Conservation (phyloP, 2,329 filamentous ascomycete genomes). For the Ophiostoma ips region DNA sequence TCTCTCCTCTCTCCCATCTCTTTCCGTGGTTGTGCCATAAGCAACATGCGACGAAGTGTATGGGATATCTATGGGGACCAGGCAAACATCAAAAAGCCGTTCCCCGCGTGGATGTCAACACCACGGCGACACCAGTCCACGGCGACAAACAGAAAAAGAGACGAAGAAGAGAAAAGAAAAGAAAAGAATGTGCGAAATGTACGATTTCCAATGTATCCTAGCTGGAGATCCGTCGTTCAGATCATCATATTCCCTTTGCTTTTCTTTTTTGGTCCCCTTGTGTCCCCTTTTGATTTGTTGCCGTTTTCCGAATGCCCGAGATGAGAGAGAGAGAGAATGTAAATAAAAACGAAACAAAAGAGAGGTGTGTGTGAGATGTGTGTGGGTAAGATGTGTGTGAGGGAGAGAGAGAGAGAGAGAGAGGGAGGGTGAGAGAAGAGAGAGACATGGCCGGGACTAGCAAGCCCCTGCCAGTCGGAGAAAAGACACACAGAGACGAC, state of each 20-base stretch:
- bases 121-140: slow-evolving; percentile 29
- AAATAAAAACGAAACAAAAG: too few relatives aligned
- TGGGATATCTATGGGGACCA: slow-evolving; percentile 42
- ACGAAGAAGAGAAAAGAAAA: neutral
- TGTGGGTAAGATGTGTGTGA: too few relatives aligned
- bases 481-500: neutral
- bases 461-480: neutral
- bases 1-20: neutral
- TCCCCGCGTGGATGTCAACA: slow-evolving; percentile 60
- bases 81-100: slow-evolving; percentile 43
- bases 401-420: neutral
- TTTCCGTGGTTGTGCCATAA: slow-evolving; percentile 24
- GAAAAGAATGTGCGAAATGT: neutral
- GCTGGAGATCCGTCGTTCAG: neutral
- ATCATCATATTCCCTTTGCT: neutral
- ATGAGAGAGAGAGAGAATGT: neutral
- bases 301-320: neutral
- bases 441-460: too few relatives aligned
- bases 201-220: slow-evolving; percentile 4
- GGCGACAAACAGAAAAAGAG: neutral
- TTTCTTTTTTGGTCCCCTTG: neutral
- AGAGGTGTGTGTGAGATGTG: neutral
- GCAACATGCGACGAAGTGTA: slow-evolving; percentile 34
- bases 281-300: neutral
- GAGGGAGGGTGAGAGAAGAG: too few relatives aligned